These are phyloP conservation scores for Scorias spongiosa DNA, from an alignment of 2,329 filamentous ascomycete species.

Conservation along the genomic window DNA sequence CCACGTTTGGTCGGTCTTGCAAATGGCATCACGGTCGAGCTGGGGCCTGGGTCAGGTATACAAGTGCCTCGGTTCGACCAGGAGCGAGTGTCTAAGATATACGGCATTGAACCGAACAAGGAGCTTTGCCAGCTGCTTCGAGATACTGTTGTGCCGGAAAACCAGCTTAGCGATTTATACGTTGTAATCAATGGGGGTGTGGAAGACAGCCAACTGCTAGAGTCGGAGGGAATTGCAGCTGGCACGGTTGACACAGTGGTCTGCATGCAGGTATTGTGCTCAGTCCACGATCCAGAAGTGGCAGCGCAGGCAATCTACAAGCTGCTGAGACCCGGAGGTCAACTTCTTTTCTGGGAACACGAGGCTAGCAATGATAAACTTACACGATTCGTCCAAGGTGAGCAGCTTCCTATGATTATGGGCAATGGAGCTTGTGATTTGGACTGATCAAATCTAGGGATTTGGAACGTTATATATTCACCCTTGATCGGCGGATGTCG, in stretches of 20 bases:
- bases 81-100: background rate
- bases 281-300: slow-evolving; percentile 1
- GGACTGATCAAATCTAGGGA: background rate
- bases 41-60: slow-evolving; percentile 3
- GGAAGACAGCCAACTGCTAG: slow-evolving; percentile 1
- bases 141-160: background rate
- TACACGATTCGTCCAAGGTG: slow-evolving; percentile 1
- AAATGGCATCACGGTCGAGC: slow-evolving; percentile 1
- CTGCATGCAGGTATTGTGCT: slow-evolving; percentile 5
- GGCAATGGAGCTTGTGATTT: too few species aligned
- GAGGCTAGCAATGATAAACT: background rate
- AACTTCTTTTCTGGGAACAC: slow-evolving; percentile 5
- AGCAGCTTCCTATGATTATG: background rate
- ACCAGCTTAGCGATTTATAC: background rate
- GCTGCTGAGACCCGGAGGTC: slow-evolving; percentile 3
- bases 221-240: slow-evolving; percentile 1
- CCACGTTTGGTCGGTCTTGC: slow-evolving; percentile 1
- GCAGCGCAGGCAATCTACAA: slow-evolving; percentile 1
- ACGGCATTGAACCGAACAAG: slow-evolving; percentile 3
- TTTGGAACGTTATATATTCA: slow-evolving; percentile 1
- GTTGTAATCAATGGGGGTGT: background rate
- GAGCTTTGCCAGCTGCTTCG: background rate
- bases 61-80: slow-evolving; percentile 2
- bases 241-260: slow-evolving; percentile 3
- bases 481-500: slow-evolving; percentile 2